phyloP scores from a whole-genome alignment of 2,329 filamentous ascomycete species.

The Biscogniauxia mediterranea region DNA sequence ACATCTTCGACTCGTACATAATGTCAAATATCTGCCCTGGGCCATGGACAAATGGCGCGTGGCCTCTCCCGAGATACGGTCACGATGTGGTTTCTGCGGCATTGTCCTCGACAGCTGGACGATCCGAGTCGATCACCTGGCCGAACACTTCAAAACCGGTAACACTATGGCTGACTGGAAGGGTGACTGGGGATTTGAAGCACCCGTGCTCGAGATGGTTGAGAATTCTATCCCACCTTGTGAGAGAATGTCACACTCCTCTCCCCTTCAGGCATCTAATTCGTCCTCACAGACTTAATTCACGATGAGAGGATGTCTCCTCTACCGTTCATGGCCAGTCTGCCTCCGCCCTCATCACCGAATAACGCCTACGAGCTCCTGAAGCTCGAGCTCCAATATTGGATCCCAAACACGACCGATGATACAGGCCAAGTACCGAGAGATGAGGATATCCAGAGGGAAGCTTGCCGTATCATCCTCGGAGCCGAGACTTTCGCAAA shows the following conservation, averaged over 20 bases:
- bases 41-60: conserved; percentile 66
- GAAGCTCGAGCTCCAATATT: conserved; percentile 57
- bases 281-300: conserved; percentile 53
- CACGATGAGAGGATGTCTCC: conserved; percentile 60
- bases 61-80: conserved; percentile 58
- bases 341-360: conserved; percentile 44
- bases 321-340: conserved; percentile 50
- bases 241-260: conserved; percentile 42
- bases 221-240: conserved; percentile 67
- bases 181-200: conserved; percentile 68
- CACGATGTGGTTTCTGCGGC: conserved; percentile 65
- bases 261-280: conserved; percentile 39
- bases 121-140: conserved; percentile 59
- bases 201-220: conserved; percentile 59
- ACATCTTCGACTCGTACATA: conserved; percentile 61
- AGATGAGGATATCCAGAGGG: conserved; percentile 54
- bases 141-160: conserved; percentile 67
- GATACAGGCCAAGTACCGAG: conserved; percentile 41
- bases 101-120: conserved; percentile 62
- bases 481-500: conserved; percentile 49
- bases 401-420: conserved; percentile 44
- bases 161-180: conserved; percentile 68
- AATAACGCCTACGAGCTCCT: conserved; percentile 61
- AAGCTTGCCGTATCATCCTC: conserved; percentile 59
- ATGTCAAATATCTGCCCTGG: conserved; percentile 59